Evolutionary conservation across 352 stramenopile species (phyloP).

Genomic region (Globisporangium radiosum): DNA sequence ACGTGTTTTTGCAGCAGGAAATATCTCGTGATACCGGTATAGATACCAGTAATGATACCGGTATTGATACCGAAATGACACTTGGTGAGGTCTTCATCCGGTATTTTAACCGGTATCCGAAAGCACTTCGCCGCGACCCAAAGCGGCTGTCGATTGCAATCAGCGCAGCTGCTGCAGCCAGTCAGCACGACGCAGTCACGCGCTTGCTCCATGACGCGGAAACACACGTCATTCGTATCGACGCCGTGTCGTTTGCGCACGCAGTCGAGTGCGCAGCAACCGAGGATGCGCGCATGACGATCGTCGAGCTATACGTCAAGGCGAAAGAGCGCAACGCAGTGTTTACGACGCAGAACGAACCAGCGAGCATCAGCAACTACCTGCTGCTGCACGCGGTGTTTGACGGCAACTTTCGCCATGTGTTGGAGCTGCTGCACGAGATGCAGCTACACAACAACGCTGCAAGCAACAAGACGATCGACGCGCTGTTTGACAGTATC

Average conservation of each 20-base stretch:
- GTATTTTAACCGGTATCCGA: constrained; percentile 42
- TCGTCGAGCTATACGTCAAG: constrained; percentile 50
- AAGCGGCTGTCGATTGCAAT: constrained; percentile 54
- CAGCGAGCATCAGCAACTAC: constrained; percentile 55
- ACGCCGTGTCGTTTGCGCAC: constrained; percentile 62
- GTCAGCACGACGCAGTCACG: constrained; percentile 27
- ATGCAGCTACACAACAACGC: constrained; percentile 64
- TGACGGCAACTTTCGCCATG: constrained; percentile 69
- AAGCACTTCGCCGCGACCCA: constrained; percentile 30
- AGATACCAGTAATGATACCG: constrained; percentile 1
- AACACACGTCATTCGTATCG: constrained; percentile 32
- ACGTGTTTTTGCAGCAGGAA: constrained; percentile 23
- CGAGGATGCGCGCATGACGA: constrained; percentile 35
- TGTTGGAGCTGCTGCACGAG: constrained; percentile 69
- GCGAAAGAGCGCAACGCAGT: constrained; percentile 46
- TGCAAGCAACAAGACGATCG: constrained; percentile 31
- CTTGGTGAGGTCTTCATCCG: constrained; percentile 32
- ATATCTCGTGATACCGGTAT: background rate
- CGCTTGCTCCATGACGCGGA: constrained; percentile 35
- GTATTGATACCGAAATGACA: background rate
- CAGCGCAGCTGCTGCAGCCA: constrained; percentile 40
- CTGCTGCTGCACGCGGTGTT: constrained; percentile 51
- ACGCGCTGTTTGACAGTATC: constrained; percentile 50
- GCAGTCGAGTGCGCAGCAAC: constrained; percentile 38
- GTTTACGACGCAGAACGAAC: constrained; percentile 42